A percentile compares a stretch with the other conserved stretches of the same genome.
These are phyloP conservation scores for Trichoderma guizhouense DNA, from an alignment of 2,329 filamentous ascomycete species.

Conservation along the genomic window DNA sequence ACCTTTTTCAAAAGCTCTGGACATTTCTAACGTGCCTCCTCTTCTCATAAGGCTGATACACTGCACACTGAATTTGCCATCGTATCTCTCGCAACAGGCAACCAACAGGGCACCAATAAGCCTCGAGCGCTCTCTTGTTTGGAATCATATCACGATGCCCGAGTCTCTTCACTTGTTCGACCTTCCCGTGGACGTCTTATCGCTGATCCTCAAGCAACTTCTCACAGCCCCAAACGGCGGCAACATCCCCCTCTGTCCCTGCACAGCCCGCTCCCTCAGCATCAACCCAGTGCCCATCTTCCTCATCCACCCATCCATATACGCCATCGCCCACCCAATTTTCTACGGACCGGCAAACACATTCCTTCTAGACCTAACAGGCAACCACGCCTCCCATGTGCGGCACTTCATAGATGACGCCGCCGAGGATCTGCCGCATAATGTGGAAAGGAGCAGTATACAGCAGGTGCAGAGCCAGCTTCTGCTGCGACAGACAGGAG, in stretches of 20 bases:
- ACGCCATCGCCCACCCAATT: conserved; percentile 32
- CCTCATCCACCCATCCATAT: conserved; percentile 33
- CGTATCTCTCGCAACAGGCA: not conserved
- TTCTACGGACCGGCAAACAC: conserved; percentile 31
- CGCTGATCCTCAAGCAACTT: conserved; percentile 31
- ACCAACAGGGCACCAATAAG: not conserved
- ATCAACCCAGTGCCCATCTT: conserved; percentile 29
- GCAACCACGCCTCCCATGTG: conserved; percentile 29
- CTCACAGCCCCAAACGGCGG: conserved; percentile 24
- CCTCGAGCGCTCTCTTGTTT: not conserved
- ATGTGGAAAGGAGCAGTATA: not conserved
- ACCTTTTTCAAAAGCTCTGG: not conserved
- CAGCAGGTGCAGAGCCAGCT: not conserved
- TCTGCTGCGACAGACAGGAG: conserved; percentile 2
- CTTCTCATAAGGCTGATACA: not conserved
- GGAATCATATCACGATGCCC: not conserved
- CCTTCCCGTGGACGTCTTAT: conserved; percentile 33
- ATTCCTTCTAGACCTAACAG: conserved; percentile 31
- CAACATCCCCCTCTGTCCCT: conserved; percentile 30
- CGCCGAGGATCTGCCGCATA: conserved; percentile 21
- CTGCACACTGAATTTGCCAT: not conserved
- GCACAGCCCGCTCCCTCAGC: conserved; percentile 20
- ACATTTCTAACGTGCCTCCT: not conserved
- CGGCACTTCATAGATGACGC: conserved; percentile 25
- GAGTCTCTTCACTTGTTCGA: conserved; percentile 32